These are phyloP conservation scores for Daldinia decipiens DNA, from an alignment of 495 filamentous ascomycete genomes.

Conservation along the genomic window DNA sequence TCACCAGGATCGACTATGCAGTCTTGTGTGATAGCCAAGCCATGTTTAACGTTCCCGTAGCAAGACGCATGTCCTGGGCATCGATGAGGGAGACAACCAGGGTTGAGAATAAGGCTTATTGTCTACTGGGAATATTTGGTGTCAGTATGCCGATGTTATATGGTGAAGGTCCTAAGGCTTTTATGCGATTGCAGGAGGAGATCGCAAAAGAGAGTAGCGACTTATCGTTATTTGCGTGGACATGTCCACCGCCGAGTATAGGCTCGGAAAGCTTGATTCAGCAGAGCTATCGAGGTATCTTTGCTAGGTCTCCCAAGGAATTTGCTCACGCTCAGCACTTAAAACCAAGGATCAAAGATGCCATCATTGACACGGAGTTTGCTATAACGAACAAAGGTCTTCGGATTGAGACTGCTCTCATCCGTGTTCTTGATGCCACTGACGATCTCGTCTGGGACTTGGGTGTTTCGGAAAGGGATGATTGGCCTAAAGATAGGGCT, in stretches of 20 bases:
- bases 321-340: conserved; percentile 3
- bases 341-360: conserved; percentile 1
- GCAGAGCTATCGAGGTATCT: conserved; percentile 11
- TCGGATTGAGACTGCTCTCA: neutral
- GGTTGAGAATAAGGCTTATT: conserved; percentile 43
- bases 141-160: conserved; percentile 47
- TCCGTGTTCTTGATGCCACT: neutral
- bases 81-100: conserved; percentile 36
- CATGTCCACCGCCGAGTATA: neutral
- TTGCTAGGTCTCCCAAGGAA: conserved; percentile 14
- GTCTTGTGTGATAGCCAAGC: conserved; percentile 11
- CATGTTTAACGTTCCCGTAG: conserved; percentile 21
- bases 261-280: neutral
- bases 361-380: neutral
- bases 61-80: conserved; percentile 40
- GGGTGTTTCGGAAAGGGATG: conserved; percentile 1
- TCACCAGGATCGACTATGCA: conserved; percentile 23
- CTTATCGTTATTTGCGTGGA: conserved; percentile 33
- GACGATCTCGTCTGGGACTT: neutral
- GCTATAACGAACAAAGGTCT: neutral
- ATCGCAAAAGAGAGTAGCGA: conserved; percentile 31
- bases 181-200: conserved; percentile 33
- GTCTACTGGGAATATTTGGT: conserved; percentile 41
- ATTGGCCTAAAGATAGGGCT: neutral
- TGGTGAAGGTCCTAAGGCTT: conserved; percentile 38